A percentile compares a stretch with the other conserved stretches of the same genome.
phyloP scores from a whole-genome alignment of 768 basidiomycete species.

The Solioccasus polychromus region DNA sequence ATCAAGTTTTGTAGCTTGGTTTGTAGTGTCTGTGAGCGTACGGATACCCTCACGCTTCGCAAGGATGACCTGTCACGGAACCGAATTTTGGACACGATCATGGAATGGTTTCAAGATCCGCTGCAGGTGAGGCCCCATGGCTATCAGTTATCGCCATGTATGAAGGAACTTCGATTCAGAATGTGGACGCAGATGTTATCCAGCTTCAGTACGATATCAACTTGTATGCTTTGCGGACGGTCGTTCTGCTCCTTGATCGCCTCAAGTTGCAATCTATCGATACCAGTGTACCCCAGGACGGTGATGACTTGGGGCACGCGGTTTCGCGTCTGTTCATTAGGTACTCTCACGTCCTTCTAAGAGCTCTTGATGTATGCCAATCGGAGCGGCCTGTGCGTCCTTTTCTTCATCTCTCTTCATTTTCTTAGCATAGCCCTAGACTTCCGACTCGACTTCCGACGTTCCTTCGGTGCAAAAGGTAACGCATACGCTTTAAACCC shows the following conservation, averaged over 20 bases:
- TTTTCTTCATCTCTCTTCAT: not conserved
- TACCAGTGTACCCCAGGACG: constrained; percentile 45
- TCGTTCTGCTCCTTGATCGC: constrained; percentile 72
- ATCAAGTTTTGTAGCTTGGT: constrained; percentile 73
- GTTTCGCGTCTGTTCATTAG: constrained; percentile 78
- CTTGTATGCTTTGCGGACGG: constrained; percentile 66
- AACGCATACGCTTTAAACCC: constrained; percentile 1
- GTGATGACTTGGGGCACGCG: constrained; percentile 65
- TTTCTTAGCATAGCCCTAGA: constrained; percentile 29
- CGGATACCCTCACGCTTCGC: constrained; percentile 58
- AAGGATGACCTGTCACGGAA: constrained; percentile 69
- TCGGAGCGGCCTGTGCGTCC: constrained; percentile 42
- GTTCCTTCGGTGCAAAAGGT: constrained; percentile 47
- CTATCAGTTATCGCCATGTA: not conserved
- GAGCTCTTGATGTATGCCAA: constrained; percentile 54
- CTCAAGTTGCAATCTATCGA: constrained; percentile 63
- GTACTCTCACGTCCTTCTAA: constrained; percentile 65
- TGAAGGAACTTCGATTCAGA: constrained; percentile 23
- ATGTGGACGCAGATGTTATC: constrained; percentile 35
- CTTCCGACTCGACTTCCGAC: constrained; percentile 50
- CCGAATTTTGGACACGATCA: constrained; percentile 69
- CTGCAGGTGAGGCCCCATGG: constrained; percentile 40
- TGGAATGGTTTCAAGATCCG: constrained; percentile 72
- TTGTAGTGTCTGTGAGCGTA: constrained; percentile 62
- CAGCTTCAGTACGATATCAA: constrained; percentile 65